Evolutionary conservation across 352 stramenopile genomes (phyloP).

Genomic region (Phytophthora crassamura): DNA sequence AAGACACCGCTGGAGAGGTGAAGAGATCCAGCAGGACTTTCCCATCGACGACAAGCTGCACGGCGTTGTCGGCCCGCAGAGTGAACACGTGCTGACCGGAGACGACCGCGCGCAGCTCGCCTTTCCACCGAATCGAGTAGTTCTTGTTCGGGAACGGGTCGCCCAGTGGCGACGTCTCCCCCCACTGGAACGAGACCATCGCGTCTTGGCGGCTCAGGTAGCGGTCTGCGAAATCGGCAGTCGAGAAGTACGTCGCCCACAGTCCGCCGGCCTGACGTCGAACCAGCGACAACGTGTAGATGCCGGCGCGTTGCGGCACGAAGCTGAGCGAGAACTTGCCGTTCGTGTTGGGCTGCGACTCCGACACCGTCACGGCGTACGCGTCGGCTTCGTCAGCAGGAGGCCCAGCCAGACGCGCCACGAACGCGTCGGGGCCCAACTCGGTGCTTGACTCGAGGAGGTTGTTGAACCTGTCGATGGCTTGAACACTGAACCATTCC

Average conservation of each 20-base stretch:
- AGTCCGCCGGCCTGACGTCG: slow-evolving; percentile 89
- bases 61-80: slow-evolving; percentile 82
- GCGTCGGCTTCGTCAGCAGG: slow-evolving; percentile 20
- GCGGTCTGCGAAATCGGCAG: slow-evolving; percentile 86
- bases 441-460: slow-evolving; percentile 83
- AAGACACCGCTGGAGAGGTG: slow-evolving; percentile 33
- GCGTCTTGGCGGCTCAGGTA: slow-evolving; percentile 82
- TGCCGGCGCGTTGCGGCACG: slow-evolving; percentile 75
- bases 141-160: slow-evolving; percentile 79
- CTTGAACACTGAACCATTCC: slow-evolving; percentile 88
- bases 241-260: slow-evolving; percentile 91
- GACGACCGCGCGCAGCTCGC: slow-evolving; percentile 53
- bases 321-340: slow-evolving; percentile 88
- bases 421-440: slow-evolving; percentile 55
- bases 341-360: slow-evolving; percentile 83
- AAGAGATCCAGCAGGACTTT: slow-evolving; percentile 64
- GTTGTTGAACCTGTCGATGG: slow-evolving; percentile 94
- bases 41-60: slow-evolving; percentile 77
- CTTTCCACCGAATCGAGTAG: slow-evolving; percentile 77
- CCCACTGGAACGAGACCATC: slow-evolving; percentile 90
- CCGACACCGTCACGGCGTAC: slow-evolving; percentile 58
- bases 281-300: slow-evolving; percentile 81
- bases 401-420: slow-evolving; percentile 63
- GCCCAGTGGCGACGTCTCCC: slow-evolving; percentile 59
- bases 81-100: slow-evolving; percentile 84